Evolutionary conservation across 345 rosid species (phyloP).

Genomic region (Aethionema arabicum): DNA sequence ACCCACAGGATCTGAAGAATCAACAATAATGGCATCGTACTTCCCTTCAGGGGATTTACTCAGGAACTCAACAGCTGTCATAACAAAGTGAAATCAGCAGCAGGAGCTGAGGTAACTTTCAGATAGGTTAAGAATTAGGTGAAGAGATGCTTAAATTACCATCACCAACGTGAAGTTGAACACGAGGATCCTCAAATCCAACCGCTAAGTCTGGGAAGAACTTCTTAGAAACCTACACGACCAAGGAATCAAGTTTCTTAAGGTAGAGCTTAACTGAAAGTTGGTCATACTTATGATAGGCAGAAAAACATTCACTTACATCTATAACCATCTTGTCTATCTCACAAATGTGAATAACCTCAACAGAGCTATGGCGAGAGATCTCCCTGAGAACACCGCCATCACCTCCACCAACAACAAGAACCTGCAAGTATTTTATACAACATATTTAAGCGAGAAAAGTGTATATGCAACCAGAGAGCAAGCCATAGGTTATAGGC

Average conservation of each 20-base stretch:
- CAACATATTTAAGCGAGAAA: background rate
- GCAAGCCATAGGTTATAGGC: background rate
- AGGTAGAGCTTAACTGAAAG: background rate
- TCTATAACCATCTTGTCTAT: slow-evolving; percentile 95
- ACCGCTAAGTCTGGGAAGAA: slow-evolving; percentile 77
- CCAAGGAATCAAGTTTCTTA: slow-evolving; percentile 15
- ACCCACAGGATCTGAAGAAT: slow-evolving; percentile 98
- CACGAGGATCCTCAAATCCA: slow-evolving; percentile 97
- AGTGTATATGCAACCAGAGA: background rate
- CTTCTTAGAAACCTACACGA: slow-evolving; percentile 67
- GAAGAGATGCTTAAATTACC: slow-evolving; percentile 49
- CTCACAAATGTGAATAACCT: slow-evolving; percentile 91
- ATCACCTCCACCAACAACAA: slow-evolving; percentile 99
- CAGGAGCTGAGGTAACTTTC: background rate
- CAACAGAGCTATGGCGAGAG: slow-evolving; percentile 84
- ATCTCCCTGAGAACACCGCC: slow-evolving; percentile 95
- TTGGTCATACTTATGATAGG: slow-evolving; percentile 2
- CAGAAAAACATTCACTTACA: slow-evolving; percentile 48
- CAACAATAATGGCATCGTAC: slow-evolving; percentile 91
- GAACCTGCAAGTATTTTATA: slow-evolving; percentile 49
- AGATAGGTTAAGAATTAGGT: background rate
- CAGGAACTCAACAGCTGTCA: slow-evolving; percentile 81
- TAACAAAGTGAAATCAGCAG: slow-evolving; percentile 35
- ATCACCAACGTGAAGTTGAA: slow-evolving; percentile 84
- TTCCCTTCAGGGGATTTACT: slow-evolving; percentile 59